phyloP scores from a whole-genome alignment of 2,329 filamentous ascomycete species.

The Aspergillus luchuensis region DNA sequence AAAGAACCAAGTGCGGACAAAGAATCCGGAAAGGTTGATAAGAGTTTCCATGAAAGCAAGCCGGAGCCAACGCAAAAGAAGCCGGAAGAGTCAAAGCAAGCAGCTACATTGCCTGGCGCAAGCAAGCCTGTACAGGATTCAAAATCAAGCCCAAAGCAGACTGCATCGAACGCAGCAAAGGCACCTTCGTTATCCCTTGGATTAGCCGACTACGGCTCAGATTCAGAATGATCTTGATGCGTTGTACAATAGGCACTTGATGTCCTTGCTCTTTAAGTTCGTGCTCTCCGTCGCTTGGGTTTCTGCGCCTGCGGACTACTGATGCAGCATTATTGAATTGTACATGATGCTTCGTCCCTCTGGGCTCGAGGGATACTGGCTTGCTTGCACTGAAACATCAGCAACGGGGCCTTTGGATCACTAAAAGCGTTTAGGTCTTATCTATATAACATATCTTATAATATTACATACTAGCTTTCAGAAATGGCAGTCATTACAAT shows the following conservation, averaged over 20 bases:
- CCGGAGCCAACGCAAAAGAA: neutral
- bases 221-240: conserved; percentile 37
- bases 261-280: neutral
- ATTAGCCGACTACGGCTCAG: conserved; percentile 43
- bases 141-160: neutral
- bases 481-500: too few relatives aligned
- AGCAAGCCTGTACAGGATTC: neutral
- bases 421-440: neutral
- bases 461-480: neutral
- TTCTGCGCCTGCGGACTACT: neutral
- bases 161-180: conserved; percentile 19
- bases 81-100: neutral
- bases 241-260: neutral
- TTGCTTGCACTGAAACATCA: neutral
- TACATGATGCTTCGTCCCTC: neutral
- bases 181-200: conserved; percentile 33
- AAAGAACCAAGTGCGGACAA: conserved; percentile 16
- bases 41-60: neutral
- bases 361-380: neutral
- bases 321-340: neutral
- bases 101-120: neutral
- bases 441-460: neutral
- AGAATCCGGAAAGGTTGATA: neutral
- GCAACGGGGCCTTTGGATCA: neutral
- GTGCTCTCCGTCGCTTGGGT: neutral